Evolutionary conservation across 306 rosid genomes (phyloP).

Genomic region (Luffa acutangula): DNA sequence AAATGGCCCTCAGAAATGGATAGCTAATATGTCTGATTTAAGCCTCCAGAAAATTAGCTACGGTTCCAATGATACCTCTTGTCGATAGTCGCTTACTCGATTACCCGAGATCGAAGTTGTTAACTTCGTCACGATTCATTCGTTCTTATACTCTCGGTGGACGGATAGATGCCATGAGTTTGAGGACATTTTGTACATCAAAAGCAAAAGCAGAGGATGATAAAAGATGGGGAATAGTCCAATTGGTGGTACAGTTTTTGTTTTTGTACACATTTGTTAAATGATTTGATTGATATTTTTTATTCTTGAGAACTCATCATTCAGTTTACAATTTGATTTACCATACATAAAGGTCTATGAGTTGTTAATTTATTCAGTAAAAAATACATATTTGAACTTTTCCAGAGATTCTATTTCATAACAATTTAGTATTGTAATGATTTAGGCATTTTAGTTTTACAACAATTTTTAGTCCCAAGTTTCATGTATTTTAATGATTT

Average conservation of each 20-base stretch:
- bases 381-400: too few relatives aligned
- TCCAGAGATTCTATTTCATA: too few relatives aligned
- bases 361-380: too few relatives aligned
- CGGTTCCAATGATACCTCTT: conserved; percentile 53
- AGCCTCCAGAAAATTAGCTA: conserved; percentile 67
- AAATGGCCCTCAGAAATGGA: conserved; percentile 63
- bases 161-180: neutral
- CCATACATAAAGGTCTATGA: neutral
- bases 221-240: neutral
- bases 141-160: neutral
- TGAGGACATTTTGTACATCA: neutral
- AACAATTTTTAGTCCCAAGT: too few relatives aligned
- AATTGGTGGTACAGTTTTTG: neutral
- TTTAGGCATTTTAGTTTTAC: too few relatives aligned
- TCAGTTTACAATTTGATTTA: neutral
- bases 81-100: conserved; percentile 17
- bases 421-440: too few relatives aligned
- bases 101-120: neutral
- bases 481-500: too few relatives aligned
- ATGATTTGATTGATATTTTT: neutral
- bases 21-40: conserved; percentile 58
- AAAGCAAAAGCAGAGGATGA: neutral
- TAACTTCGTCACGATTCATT: neutral
- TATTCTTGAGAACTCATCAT: neutral
- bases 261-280: neutral